Base-by-base conservation (phyloP, 2,329 filamentous ascomycete species). In the Xylaria sp. region DNA sequence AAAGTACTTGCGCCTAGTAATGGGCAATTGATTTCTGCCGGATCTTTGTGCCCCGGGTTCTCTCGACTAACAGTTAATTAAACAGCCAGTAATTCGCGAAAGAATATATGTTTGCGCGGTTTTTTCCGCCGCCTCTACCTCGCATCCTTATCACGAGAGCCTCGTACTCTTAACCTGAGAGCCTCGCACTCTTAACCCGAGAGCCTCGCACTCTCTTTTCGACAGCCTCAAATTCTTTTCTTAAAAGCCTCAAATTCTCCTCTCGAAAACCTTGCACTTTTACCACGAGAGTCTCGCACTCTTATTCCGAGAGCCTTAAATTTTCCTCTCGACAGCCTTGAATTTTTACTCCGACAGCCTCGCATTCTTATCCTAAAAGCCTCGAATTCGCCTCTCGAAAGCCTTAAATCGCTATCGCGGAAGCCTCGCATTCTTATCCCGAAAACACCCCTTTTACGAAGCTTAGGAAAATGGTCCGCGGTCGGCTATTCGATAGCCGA, bases 1-100 rank as follows among this genome's bases (percentile, higher is more conserved):
- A 78, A 82, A 0, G 83, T 92, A 4, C 89, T 91, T 0, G 74
- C 73, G 0, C 83, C 91, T 0, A 91, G 90, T 0, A 83, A 89
- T 0, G 87, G 95, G 0, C 87, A 92, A 12, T 86, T 93, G 37
- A 88, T 95, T 8, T 87, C 87, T 1, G 93, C 88, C 1, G 93
- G 93, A 0, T 92, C 89, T 61, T 93, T 93, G 0, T 97, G 93
- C 72, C 92, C 91, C 18, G 93, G 91, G 0, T 96, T 94, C 74
- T 94, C 92, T 0, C 63, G 73, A 0, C 78, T 93, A 0, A 94
- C 94, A 5, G 74, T 73, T 0, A 79, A 90, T 73, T 89, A 85
- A 74, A 81, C 83, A 0, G 90, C 86, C 1, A 76, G 82, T 0
- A 63, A 81, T 3, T 90, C 92, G 9, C 80, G 89, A 6, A 88